Evolutionary conservation across 2,329 filamentous ascomycete genomes (phyloP), one percentile per base, ranked within the genome.

Genomic region (Periconia digitata): DNA sequence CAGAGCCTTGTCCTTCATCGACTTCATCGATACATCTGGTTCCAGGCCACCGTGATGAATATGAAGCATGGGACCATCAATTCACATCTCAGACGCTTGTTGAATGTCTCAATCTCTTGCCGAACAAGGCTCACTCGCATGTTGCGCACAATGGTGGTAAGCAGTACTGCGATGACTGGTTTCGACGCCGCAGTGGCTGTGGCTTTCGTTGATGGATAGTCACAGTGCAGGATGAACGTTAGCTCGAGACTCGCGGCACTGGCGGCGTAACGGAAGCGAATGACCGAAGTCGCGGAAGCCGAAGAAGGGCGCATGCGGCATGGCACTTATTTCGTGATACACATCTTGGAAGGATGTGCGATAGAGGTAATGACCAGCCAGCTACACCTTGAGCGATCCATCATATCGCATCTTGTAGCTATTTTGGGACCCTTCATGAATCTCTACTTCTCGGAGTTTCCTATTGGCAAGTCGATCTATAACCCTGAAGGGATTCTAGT

Each of bases 161-260:
- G 27, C 27, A 32, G 10, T 15, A 32, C 5, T 12, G 27, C 13
- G 38, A n/a, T n/a, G 38, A 22, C 24, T 17, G 23, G 40, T 44
- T 36, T 42, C 45, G 37, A 42, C 36, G 29, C 38, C 27, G 27
- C 43, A 46, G 54, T 55, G 54, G 54, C 54, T 57, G 50, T 57
- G 47, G 27, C 27, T 32, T 32, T 32, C n/a, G n/a, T 15, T 27
- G 24, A 27, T 27, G 6, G 24, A 27, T 27, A 7, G 24, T n/a
- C n/a, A n/a, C n/a, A n/a, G n/a, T 27, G 6, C 12, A 27, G 12
- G 12, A 27, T 7, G 12, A 27, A 27, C 6, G 12, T 7, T 27
- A 6, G 6, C 24, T 10, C n/a, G 27, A 13, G 27, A 32, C 27
- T 32, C n/a, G 5, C n/a, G 12, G 10, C n/a, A 15, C 27, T 10